These are phyloP conservation scores for Mucor indicus DNA, from an alignment of 371 early-diverging fungal species.

Conservation along the genomic window DNA sequence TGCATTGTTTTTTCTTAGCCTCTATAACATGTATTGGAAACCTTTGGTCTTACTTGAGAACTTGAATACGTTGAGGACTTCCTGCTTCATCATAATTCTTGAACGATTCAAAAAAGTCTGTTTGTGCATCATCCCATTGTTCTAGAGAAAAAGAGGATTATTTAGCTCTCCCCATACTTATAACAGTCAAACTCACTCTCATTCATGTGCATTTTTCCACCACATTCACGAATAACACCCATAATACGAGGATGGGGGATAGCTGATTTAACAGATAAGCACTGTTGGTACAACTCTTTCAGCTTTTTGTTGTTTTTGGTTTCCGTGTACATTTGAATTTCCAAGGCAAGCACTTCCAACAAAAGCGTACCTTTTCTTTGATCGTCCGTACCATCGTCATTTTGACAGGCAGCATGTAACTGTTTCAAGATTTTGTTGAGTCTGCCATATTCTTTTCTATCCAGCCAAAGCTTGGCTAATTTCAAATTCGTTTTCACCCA, in stretches of 20 bases:
- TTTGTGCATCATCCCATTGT: conserved; percentile 91
- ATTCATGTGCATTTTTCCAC: conserved; percentile 97
- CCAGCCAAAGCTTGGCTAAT: conserved; percentile 87
- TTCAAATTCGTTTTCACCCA: conserved; percentile 92
- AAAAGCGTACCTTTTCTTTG: conserved; percentile 89
- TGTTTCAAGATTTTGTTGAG: conserved; percentile 75
- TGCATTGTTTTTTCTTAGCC: not conserved
- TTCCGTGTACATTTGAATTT: conserved; percentile 92
- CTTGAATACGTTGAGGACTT: conserved; percentile 86
- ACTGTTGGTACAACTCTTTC: conserved; percentile 86
- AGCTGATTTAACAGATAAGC: conserved; percentile 85
- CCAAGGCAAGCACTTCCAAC: conserved; percentile 86
- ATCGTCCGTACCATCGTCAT: conserved; percentile 82
- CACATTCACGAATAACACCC: conserved; percentile 96
- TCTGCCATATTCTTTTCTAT: conserved; percentile 74
- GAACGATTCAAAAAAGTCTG: conserved; percentile 95
- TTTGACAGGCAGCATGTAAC: conserved; percentile 73
- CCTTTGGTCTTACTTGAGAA: conserved; percentile 70
- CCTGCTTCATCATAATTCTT: conserved; percentile 97
- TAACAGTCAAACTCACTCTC: conserved; percentile 55
- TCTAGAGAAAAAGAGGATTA: conserved; percentile 31
- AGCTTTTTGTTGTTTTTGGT: conserved; percentile 85
- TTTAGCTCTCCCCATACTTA: not conserved
- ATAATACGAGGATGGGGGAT: conserved; percentile 95
- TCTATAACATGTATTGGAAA: not conserved